Evolutionary conservation across 2,329 filamentous ascomycete species (phyloP), one percentile per base, ranked within the genome.

Genomic region (Ceratocystiopsis sp.): DNA sequence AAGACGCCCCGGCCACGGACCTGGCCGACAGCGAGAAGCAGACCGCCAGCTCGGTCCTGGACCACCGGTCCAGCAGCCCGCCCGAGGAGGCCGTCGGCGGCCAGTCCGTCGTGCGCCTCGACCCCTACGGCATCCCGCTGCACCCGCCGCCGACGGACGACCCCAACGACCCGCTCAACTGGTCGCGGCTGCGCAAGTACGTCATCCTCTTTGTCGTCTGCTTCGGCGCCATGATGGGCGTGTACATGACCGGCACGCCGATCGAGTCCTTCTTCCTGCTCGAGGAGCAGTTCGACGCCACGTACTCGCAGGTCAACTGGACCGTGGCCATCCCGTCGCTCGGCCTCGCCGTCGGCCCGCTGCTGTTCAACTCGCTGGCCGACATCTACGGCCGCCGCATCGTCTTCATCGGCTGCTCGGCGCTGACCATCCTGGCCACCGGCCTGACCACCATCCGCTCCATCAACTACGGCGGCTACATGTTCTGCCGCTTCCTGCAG

Each of bases 401-500:
- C 10, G 57, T 73, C 32, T 64, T 73, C 50, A 57, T 74, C 32
- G 42, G 62, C 18, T 46, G 64, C 59, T 49, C 60, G 34, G 38
- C 52, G 42, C 51, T 60, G 42, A 53, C 58, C 21, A 47, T 62
- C 25, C 54, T 50, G 25, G 49, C 58, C 3, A 58, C 55, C 38
- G 46, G 59, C 37, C 57, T 59, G 39, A 57, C 57, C 19, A 55
- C 58, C 6, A 49, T 57, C 7, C 32, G 21, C 7, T 53, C 59
- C 12, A 48, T 55, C 3, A 53, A 54, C 25, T 71, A 69, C 51
- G 49, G 54, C 1, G 63, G 62, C 0, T 74, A 75, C 53, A 71
- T 75, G 68, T 65, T 66, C 12, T 68, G 67, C 1, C 57, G 71
- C 3, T 73, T 74, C 50, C 71, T 74, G 50, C 69, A 75, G 51